These are phyloP conservation scores for Avena insularis DNA, from an alignment of 176 grass and related monocot genomes.

Conservation along the genomic window DNA sequence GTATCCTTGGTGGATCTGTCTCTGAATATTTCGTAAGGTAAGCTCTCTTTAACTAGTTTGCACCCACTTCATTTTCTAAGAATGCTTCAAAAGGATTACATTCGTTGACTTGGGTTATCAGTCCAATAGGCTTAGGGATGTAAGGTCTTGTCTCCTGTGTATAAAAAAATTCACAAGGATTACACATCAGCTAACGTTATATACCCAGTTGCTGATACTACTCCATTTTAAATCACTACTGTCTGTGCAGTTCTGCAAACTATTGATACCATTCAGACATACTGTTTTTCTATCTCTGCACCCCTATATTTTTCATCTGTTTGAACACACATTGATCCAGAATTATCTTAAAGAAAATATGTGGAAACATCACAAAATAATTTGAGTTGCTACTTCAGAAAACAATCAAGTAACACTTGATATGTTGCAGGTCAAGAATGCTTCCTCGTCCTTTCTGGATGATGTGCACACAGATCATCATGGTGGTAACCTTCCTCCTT, in stretches of 20 bases:
- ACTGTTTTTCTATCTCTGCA: background rate
- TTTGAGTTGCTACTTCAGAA: background rate
- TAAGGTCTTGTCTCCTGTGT: background rate
- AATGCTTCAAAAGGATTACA: background rate
- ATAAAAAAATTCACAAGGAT: background rate
- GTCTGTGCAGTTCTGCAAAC: background rate
- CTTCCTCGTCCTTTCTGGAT: constrained; percentile 94
- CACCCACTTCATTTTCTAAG: constrained; percentile 6
- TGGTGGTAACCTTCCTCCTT: constrained; percentile 84
- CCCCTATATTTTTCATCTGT: background rate
- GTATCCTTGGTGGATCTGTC: constrained; percentile 72
- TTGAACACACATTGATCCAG: background rate
- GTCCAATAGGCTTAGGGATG: background rate
- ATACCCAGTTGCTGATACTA: constrained; percentile 1
- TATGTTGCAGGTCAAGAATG: constrained; percentile 80
- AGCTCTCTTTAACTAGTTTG: constrained; percentile 34
- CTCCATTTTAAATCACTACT: constrained; percentile 19
- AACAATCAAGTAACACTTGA: background rate
- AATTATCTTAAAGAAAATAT: background rate
- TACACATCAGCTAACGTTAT: background rate
- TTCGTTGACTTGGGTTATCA: background rate
- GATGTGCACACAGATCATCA: constrained; percentile 87
- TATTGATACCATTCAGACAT: background rate
- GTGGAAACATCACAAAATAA: background rate
- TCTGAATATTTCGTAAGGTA: constrained; percentile 93